Conservation (phyloP, 2,329 filamentous ascomycete species). For the Akanthomyces lecanii region DNA sequence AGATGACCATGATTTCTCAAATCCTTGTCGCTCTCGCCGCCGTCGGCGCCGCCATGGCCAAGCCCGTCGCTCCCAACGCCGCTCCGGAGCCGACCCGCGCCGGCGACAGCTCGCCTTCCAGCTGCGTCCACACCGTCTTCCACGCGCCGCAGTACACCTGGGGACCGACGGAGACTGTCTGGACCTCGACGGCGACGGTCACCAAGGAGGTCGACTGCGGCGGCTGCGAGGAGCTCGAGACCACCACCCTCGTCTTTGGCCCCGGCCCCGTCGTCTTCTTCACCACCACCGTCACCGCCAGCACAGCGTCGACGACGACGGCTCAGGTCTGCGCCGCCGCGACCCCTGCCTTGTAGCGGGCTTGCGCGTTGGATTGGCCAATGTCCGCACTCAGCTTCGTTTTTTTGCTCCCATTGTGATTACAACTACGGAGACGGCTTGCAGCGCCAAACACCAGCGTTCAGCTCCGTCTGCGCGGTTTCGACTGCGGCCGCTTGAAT, state of each 20-base stretch:
- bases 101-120: neutral
- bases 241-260: constrained; percentile 16
- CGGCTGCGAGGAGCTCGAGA: constrained; percentile 21
- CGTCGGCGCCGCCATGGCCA: neutral
- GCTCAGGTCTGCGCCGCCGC: constrained; percentile 18
- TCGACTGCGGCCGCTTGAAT: neutral
- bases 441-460: no score
- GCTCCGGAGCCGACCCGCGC: neutral
- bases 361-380: no score
- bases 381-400: no score
- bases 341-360: neutral
- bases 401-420: neutral
- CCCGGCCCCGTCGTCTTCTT: constrained; percentile 22
- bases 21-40: neutral
- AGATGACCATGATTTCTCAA: neutral
- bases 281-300: constrained; percentile 23
- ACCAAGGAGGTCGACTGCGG: constrained; percentile 25
- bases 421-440: neutral
- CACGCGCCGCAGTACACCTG: constrained; percentile 16
- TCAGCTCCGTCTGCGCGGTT: neutral
- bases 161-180: constrained; percentile 25
- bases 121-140: constrained; percentile 20
- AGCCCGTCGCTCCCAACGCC: neutral
- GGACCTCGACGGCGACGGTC: constrained; percentile 24
- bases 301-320: constrained; percentile 16